phyloP scores from a whole-genome alignment of 805 yeast species.

The Lipomyces chichibuensis region DNA sequence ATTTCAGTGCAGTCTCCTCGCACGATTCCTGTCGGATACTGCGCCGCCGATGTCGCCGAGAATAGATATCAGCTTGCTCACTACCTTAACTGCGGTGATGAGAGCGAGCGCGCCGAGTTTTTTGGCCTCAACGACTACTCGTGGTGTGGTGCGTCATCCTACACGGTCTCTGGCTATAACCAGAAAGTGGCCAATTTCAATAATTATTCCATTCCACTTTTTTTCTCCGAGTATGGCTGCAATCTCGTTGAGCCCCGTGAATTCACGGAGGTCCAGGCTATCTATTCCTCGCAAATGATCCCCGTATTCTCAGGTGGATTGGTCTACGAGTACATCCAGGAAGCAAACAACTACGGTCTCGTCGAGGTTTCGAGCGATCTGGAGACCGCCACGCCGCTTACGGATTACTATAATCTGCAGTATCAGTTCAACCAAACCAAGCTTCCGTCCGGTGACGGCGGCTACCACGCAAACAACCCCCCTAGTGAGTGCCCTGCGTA shows the following conservation, averaged over 20 bases:
- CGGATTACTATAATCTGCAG: constrained; percentile 68
- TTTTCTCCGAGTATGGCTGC: constrained; percentile 94
- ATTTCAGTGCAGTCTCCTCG: constrained; percentile 69
- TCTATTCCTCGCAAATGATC: constrained; percentile 47
- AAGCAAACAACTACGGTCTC: constrained; percentile 76
- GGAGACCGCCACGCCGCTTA: constrained; percentile 49
- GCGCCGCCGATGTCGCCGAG: constrained; percentile 83
- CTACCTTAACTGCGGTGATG: constrained; percentile 69
- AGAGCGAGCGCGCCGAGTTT: constrained; percentile 59
- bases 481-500: constrained; percentile 40
- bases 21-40: constrained; percentile 88
- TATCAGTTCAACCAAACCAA: constrained; percentile 53
- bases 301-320: constrained; percentile 76
- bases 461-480: constrained; percentile 28
- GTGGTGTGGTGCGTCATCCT: constrained; percentile 88
- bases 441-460: constrained; percentile 37
- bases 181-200: constrained; percentile 63
- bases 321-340: constrained; percentile 88
- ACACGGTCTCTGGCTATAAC: constrained; percentile 74
- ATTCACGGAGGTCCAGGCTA: constrained; percentile 78
- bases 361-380: constrained; percentile 60
- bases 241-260: constrained; percentile 75
- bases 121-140: constrained; percentile 93
- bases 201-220: constrained; percentile 73
- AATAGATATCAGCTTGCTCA: constrained; percentile 74